A percentile compares a stretch with the other conserved stretches of the same genome.
Conservation (phyloP, 192 early-diverging fungal species). For the Kickxella alabastrina region DNA sequence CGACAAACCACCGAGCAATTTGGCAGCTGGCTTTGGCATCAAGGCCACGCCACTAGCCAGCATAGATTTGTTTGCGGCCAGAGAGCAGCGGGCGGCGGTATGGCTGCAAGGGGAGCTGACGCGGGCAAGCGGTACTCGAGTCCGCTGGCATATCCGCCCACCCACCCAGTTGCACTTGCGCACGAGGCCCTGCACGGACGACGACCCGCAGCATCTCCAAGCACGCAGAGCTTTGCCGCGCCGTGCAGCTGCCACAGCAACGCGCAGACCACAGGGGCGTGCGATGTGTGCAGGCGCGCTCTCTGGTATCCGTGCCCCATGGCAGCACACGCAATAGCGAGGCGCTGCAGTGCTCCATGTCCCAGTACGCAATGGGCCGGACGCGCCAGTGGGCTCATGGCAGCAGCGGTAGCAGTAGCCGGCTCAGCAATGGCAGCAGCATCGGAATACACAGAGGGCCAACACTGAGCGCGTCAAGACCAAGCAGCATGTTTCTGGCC, state of each 20-base stretch:
- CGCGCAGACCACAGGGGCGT: not conserved
- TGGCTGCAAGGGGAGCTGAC: too few species aligned
- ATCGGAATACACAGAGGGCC: not conserved
- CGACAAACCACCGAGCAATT: too few species aligned
- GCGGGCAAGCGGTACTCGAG: conserved; percentile 1
- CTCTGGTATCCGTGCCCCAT: not conserved
- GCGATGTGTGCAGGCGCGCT: not conserved
- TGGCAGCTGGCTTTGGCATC: not conserved
- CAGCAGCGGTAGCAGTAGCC: conserved; percentile 1
- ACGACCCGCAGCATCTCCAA: conserved; percentile 9
- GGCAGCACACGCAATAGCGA: conserved; percentile 9
- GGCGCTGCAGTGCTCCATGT: not conserved
- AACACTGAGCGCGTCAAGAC: not conserved
- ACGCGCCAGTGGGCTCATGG: not conserved
- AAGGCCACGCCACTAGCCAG: conserved; percentile 18
- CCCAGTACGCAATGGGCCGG: not conserved
- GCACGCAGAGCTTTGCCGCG: not conserved
- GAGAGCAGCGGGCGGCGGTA: too few species aligned
- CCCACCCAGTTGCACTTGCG: conserved; percentile 23
- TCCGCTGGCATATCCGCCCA: conserved; percentile 12
- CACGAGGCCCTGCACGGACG: conserved; percentile 38
- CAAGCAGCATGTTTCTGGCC: conserved; percentile 1
- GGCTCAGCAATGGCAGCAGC: not conserved
- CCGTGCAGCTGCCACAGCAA: not conserved
- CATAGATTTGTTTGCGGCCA: conserved; percentile 11